These are phyloP conservation scores for Ajuga chamaepitys DNA, from an alignment of 257 asterid genomes.

Conservation along the genomic window DNA sequence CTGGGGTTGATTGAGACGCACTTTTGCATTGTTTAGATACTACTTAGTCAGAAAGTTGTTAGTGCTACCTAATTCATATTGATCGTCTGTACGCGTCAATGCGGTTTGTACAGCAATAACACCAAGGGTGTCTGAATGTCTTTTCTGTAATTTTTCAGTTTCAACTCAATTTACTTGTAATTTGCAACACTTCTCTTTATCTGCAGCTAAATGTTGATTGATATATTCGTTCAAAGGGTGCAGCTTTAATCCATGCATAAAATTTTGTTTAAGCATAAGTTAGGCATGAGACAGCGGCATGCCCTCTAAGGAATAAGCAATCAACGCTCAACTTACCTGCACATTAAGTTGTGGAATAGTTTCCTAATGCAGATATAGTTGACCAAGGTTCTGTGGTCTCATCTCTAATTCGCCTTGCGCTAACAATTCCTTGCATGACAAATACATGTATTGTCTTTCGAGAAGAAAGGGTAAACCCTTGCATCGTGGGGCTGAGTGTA, in stretches of 20 bases:
- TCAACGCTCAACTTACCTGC: background rate
- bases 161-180: background rate
- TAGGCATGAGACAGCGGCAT: background rate
- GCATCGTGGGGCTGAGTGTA: background rate
- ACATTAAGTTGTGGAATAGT: background rate
- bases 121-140: background rate
- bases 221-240: background rate
- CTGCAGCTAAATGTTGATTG: background rate
- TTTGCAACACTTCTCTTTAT: background rate
- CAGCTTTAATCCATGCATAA: background rate
- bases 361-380: background rate
- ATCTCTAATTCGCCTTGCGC: background rate
- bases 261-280: background rate
- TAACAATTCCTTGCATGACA: background rate
- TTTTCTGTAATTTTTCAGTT: background rate
- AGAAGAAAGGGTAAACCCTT: background rate
- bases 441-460: background rate
- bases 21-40: background rate
- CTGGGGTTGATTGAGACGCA: background rate
- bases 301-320: background rate
- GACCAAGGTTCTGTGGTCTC: background rate
- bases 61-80: background rate
- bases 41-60: background rate
- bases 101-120: background rate
- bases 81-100: background rate